Conservation (phyloP, 257 asterid genomes). For the Osmanthus fragrans region DNA sequence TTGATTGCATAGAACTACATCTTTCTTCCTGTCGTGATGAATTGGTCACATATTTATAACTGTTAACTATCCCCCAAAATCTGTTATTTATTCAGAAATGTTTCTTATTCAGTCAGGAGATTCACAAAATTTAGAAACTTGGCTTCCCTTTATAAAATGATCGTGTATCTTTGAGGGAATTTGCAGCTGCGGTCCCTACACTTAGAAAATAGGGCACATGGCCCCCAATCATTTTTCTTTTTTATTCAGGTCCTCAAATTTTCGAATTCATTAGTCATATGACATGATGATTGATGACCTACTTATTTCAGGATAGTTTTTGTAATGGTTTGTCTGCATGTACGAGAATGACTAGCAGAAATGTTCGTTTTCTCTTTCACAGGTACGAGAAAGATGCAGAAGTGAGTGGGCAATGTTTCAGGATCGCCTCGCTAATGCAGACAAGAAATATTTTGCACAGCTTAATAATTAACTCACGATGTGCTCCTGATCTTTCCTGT, state of each 20-base stretch:
- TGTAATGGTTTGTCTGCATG: neutral
- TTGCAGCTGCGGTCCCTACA: neutral
- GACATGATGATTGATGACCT: neutral
- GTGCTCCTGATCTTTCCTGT: constrained; percentile 24
- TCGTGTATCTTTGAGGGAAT: too few relatives aligned
- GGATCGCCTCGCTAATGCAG: constrained; percentile 88
- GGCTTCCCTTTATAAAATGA: neutral
- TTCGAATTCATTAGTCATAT: neutral
- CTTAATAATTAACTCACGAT: constrained; percentile 32
- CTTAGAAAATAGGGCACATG: neutral
- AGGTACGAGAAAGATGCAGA: constrained; percentile 97
- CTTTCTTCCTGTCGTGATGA: neutral
- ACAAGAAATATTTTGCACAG: constrained; percentile 71
- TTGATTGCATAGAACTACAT: neutral
- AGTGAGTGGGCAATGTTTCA: constrained; percentile 93
- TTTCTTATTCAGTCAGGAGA: neutral
- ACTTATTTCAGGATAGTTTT: neutral
- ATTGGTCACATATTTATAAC: neutral
- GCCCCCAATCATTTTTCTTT: neutral
- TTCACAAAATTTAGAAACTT: neutral
- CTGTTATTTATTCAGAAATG: neutral
- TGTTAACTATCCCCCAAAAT: neutral
- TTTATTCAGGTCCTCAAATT: neutral
- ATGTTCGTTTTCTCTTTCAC: neutral
- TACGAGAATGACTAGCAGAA: neutral